Base-by-base conservation (phyloP, 495 filamentous ascomycete species). In the Penicillium subrubescens region DNA sequence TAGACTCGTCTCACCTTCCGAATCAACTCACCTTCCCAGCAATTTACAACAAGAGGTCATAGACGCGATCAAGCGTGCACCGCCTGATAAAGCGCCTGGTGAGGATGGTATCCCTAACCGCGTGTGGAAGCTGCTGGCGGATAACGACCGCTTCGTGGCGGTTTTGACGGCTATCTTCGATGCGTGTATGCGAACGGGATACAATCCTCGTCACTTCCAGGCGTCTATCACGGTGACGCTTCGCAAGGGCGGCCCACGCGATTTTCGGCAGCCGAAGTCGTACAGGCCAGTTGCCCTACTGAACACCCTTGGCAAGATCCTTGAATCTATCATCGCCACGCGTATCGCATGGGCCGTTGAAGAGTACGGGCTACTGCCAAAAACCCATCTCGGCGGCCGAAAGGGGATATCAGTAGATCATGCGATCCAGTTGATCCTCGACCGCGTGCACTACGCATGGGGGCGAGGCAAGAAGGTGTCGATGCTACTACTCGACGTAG, bases 281-380 rank as follows among this genome's bases (percentile, higher is more conserved):
- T 77, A 73, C 19, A 44, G 67, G 8, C 68, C 65, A 27, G 70
- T 79, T 0, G 71, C 75, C 5, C 48, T 79, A 1, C 54, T 77
- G 0, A 73, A 72, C 35, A 73, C 67, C 6, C 8, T 78, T 0
- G 71, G 68, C 0, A 77, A 76, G 55, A 25, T 72, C 1, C 56
- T 75, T 1, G 68, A 76, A 31, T 31, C 58, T 0, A 50, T 72
- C 15, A 15, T 76, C 0, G 67, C 66, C 1, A 48, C 27, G 14
- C 46, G 70, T 4, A 62, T 74, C 2, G 48, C 60, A 1, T 67
- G 62, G 31, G 14, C 37, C 0, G 63, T 0, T 62, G 70, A 27
- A 27, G 25, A 27, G 25, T 4, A 27, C 4, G 25, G 25, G 2
- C 25, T 27, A 27, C 4, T 27, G 4, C 25, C 25, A 27, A 27